Evolutionary conservation across 768 basidiomycete genomes (phyloP), one percentile per base, ranked within the genome.

Genomic region (Kwoniella dejecticola): DNA sequence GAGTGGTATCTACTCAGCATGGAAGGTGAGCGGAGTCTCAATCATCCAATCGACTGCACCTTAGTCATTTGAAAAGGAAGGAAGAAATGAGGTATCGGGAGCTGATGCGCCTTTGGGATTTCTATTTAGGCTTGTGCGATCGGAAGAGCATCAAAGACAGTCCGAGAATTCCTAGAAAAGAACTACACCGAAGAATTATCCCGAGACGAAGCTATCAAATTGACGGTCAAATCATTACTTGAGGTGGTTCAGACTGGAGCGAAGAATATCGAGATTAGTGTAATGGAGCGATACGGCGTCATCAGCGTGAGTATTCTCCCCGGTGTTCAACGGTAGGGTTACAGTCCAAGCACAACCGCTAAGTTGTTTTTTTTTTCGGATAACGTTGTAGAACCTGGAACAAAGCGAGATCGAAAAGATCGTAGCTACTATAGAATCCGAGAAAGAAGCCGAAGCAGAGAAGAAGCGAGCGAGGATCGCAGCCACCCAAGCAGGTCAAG

Each of bases 241-340:
- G 96, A 99, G 79, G 94, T 99, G 36, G 96, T 99, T 7, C 96
- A 98, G 81, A 97, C 96, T 1, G 96, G 96, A n/a, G 96, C 96
- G 4, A 98, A 98, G 83, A 99, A 99, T 80, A 98, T 99, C 65
- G 96, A 99, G 79, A 91, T 99, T 70, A 93, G 89, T 64, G 90
- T 97, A 45, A 94, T 98, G 91, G 93, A 96, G 75, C 85, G 88
- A 63, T 97, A 91, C 77, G 90, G 91, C 62, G 89, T 93, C 81
- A 86, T 95, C 56, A 90, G 91, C 45, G 94, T 96, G 66, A 66
- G 85, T 58, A 21, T 13, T 30, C 1, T 23, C 24, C 24, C 44
- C 15, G 17, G 8, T 8, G 17, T 38, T 38, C 17, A 38, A n/a
- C n/a, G n/a, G n/a, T n/a, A n/a, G n/a, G n/a, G n/a, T n/a, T n/a